A percentile compares a stretch with the other conserved stretches of the same genome.
Evolutionary conservation across 306 rosid species (phyloP).

Genomic region (Luffa acutangula): DNA sequence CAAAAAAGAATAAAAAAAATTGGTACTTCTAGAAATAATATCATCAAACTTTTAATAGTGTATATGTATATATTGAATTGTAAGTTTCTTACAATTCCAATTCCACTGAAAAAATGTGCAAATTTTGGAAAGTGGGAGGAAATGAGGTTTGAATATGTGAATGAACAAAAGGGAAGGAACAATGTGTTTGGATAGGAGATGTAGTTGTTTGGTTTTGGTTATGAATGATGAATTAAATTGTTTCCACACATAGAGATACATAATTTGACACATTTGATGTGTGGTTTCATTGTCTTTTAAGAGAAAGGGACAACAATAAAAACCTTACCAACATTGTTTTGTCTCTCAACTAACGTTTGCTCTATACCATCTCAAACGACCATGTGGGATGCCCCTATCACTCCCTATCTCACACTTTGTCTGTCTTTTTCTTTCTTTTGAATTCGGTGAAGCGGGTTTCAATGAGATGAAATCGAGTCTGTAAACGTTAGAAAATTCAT

Average conservation of each 20-base stretch:
- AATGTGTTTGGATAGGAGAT: background rate
- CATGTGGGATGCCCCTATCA: background rate
- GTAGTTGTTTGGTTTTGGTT: background rate
- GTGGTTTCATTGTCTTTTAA: background rate
- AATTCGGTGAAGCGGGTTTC: no score
- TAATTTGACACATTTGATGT: background rate
- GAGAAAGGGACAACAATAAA: background rate
- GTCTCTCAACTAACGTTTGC: background rate
- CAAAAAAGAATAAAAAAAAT: no score
- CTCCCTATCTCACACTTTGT: background rate
- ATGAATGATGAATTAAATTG: background rate
- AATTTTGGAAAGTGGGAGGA: background rate
- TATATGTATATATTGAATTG: no score
- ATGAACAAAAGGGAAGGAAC: background rate
- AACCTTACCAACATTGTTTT: background rate
- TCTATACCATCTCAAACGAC: background rate
- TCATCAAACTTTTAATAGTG: no score
- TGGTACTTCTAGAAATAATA: no score
- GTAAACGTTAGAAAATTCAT: no score
- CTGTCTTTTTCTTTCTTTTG: background rate
- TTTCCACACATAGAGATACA: background rate
- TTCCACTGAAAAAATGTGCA: no score
- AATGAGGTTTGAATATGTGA: background rate
- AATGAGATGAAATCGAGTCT: no score
- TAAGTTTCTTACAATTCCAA: no score